Evolutionary conservation across 495 filamentous ascomycete species (phyloP).

Genomic region (Pyrenopolyporus hunteri): DNA sequence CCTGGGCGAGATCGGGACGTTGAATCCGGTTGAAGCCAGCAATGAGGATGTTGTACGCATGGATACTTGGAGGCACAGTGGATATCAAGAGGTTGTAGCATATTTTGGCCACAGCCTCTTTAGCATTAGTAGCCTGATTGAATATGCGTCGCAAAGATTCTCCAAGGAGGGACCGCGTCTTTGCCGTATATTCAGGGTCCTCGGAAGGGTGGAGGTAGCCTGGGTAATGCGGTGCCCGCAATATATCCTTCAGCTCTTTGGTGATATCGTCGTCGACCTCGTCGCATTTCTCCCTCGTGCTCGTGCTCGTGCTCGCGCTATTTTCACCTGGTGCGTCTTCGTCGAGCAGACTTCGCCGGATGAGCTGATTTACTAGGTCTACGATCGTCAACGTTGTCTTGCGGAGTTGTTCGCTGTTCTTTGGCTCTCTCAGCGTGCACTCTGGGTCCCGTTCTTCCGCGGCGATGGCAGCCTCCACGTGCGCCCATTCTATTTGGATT

Average conservation of each 20-base stretch:
- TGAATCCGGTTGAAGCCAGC: slow-evolving; percentile 59
- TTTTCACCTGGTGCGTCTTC: slow-evolving; percentile 15
- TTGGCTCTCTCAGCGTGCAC: slow-evolving; percentile 36
- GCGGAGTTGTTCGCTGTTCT: slow-evolving; percentile 20
- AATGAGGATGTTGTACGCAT: slow-evolving; percentile 73
- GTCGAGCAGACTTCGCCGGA: slow-evolving; percentile 1
- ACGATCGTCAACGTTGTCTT: slow-evolving; percentile 34
- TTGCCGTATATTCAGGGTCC: slow-evolving; percentile 16
- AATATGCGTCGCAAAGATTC: slow-evolving; percentile 45
- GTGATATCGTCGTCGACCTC: background rate
- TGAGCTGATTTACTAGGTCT: slow-evolving; percentile 39
- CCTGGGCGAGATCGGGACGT: slow-evolving; percentile 56
- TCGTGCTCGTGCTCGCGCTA: background rate
- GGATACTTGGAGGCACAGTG: slow-evolving; percentile 60
- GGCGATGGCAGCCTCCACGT: slow-evolving; percentile 30
- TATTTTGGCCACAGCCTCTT: slow-evolving; percentile 60
- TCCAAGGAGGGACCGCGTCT: slow-evolving; percentile 40
- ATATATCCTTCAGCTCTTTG: slow-evolving; percentile 16
- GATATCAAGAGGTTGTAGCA: slow-evolving; percentile 70
- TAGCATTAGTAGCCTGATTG: slow-evolving; percentile 20
- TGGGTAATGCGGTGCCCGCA: slow-evolving; percentile 41
- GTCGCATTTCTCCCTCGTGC: background rate
- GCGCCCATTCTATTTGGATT: slow-evolving; percentile 35
- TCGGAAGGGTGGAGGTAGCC: slow-evolving; percentile 38
- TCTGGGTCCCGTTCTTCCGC: slow-evolving; percentile 27